Percentiles rank a stretch among this genome's conserved stretches.
Evolutionary conservation across 1,284 basidiomycete genomes (phyloP).

Genomic region (Ceratobasidium sp.): DNA sequence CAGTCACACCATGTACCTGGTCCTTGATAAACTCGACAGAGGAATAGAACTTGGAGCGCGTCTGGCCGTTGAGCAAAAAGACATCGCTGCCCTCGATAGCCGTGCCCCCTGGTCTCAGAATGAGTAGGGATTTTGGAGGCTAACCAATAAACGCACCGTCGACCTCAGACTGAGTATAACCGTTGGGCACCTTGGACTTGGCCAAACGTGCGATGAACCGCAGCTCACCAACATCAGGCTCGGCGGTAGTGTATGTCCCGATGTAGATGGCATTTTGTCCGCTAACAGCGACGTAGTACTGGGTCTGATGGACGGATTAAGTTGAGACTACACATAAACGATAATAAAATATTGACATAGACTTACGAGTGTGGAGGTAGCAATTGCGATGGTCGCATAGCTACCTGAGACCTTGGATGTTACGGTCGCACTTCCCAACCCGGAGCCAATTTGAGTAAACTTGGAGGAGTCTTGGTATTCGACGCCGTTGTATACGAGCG

Average conservation of each 20-base stretch:
- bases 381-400: conserved; percentile 32
- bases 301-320: conserved; percentile 6
- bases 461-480: conserved; percentile 44
- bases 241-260: conserved; percentile 49
- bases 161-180: conserved; percentile 56
- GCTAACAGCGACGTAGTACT: conserved; percentile 45
- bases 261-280: conserved; percentile 45
- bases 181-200: conserved; percentile 59
- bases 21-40: conserved; percentile 38
- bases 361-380: conserved; percentile 36
- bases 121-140: neutral
- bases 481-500: conserved; percentile 39
- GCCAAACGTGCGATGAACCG: conserved; percentile 63
- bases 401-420: conserved; percentile 31
- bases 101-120: conserved; percentile 50
- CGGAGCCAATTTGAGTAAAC: conserved; percentile 40
- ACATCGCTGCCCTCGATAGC: conserved; percentile 63
- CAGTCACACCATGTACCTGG: conserved; percentile 39
- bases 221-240: conserved; percentile 62
- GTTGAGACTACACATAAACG: neutral
- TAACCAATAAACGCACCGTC: conserved; percentile 50
- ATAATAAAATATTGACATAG: neutral
- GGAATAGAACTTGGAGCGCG: conserved; percentile 58
- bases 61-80: conserved; percentile 60
- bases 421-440: conserved; percentile 39